Evolutionary conservation across 1,284 basidiomycete genomes (phyloP).

Genomic region (Cystobasidium pallidum): DNA sequence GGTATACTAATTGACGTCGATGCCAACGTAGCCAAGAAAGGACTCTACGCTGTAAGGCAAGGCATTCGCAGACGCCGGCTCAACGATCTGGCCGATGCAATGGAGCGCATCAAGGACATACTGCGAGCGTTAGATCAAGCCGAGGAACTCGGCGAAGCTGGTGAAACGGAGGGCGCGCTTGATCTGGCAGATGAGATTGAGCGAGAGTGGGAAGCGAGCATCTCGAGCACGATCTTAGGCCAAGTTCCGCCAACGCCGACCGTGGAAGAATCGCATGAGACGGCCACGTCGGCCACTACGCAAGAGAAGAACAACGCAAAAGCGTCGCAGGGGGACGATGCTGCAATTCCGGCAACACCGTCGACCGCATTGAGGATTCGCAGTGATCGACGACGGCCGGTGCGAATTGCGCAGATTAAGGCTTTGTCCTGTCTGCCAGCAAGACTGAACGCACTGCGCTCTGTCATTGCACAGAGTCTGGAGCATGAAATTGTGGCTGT

Average conservation of each 20-base stretch:
- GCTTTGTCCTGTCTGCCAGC: slow-evolving; percentile 47
- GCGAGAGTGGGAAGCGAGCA: slow-evolving; percentile 64
- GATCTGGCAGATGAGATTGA: slow-evolving; percentile 74
- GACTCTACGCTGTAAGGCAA: slow-evolving; percentile 70
- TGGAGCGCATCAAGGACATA: slow-evolving; percentile 64
- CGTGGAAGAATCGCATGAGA: slow-evolving; percentile 9
- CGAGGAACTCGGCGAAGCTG: slow-evolving; percentile 71
- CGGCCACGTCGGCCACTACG: slow-evolving; percentile 8
- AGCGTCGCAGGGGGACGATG: neutral
- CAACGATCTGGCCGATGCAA: slow-evolving; percentile 64
- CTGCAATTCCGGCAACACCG: slow-evolving; percentile 8
- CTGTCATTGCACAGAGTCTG: slow-evolving; percentile 73
- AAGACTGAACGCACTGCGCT: slow-evolving; percentile 47
- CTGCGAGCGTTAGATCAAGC: slow-evolving; percentile 71
- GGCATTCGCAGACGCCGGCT: slow-evolving; percentile 69
- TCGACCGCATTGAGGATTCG: slow-evolving; percentile 52
- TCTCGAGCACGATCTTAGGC: slow-evolving; percentile 1
- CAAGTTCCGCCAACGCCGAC: slow-evolving; percentile 7
- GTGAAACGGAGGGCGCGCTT: slow-evolving; percentile 83
- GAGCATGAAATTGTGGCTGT: slow-evolving; percentile 74
- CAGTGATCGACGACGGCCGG: slow-evolving; percentile 29
- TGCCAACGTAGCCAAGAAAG: slow-evolving; percentile 72
- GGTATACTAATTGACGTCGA: slow-evolving; percentile 75
- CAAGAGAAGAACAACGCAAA: slow-evolving; percentile 21
- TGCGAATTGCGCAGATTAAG: slow-evolving; percentile 47